Percentiles rank a stretch among this genome's conserved stretches.
Evolutionary conservation across 176 grass and related monocot species (phyloP).

Genomic region (Ensete ventricosum): DNA sequence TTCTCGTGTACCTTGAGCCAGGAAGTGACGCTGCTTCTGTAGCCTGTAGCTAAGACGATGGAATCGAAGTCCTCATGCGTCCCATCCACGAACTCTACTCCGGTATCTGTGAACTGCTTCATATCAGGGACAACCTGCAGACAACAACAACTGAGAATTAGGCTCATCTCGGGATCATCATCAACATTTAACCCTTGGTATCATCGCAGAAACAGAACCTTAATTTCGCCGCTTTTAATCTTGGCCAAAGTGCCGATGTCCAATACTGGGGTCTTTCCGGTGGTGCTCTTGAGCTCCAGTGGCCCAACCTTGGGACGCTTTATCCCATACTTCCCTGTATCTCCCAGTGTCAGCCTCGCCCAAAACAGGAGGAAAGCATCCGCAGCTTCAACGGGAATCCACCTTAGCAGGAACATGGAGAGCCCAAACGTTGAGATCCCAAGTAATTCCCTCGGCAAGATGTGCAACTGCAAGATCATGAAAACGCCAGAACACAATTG

Average conservation of each 20-base stretch:
- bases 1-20: slow-evolving; percentile 69
- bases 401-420: slow-evolving; percentile 56
- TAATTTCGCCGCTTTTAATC: slow-evolving; percentile 57
- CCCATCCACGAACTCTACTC: slow-evolving; percentile 52
- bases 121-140: slow-evolving; percentile 73
- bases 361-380: slow-evolving; percentile 62
- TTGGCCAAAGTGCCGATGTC: slow-evolving; percentile 62
- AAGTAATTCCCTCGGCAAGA: slow-evolving; percentile 71
- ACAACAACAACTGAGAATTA: background rate
- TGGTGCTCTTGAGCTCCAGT: slow-evolving; percentile 51
- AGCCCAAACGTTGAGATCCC: slow-evolving; percentile 86
- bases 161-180: too few relatives aligned
- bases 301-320: slow-evolving; percentile 54
- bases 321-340: slow-evolving; percentile 54
- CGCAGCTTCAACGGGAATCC: slow-evolving; percentile 42
- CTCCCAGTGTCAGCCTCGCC: slow-evolving; percentile 53
- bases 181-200: too few relatives aligned
- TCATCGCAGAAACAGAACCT: slow-evolving; percentile 15
- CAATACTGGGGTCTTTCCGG: slow-evolving; percentile 62
- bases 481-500: background rate
- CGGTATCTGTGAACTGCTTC: slow-evolving; percentile 38
- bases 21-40: slow-evolving; percentile 74
- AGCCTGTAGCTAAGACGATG: slow-evolving; percentile 77
- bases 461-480: slow-evolving; percentile 44
- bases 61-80: slow-evolving; percentile 50